A percentile compares a stretch with the other conserved stretches of the same genome.
phyloP scores from a whole-genome alignment of 164 flowering plant species.

The Echeveria elegans region DNA sequence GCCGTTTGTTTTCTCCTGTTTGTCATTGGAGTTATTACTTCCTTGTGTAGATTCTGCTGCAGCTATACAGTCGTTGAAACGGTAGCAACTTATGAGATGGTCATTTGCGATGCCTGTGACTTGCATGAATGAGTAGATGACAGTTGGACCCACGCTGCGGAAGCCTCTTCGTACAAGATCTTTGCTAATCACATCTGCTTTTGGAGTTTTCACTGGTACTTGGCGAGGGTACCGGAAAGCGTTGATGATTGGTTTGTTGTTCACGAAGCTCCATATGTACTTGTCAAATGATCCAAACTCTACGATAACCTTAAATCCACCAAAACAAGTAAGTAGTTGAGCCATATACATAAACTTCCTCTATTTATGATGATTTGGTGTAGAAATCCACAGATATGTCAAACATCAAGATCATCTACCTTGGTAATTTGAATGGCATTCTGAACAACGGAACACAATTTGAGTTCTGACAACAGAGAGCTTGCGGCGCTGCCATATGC shows the following conservation, averaged over 20 bases:
- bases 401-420: slow-evolving; percentile 16
- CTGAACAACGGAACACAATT: slow-evolving; percentile 29
- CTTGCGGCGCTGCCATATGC: slow-evolving; percentile 29
- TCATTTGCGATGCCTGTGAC: slow-evolving; percentile 38
- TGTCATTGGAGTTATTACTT: slow-evolving; percentile 9
- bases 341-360: not conserved
- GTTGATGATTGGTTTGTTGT: slow-evolving; percentile 33
- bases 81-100: slow-evolving; percentile 38
- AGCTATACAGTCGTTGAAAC: slow-evolving; percentile 28
- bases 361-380: not conserved
- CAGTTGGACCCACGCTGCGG: slow-evolving; percentile 36
- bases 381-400: not conserved
- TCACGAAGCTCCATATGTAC: slow-evolving; percentile 18
- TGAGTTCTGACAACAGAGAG: slow-evolving; percentile 30
- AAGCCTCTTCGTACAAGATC: slow-evolving; percentile 39
- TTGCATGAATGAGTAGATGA: slow-evolving; percentile 42
- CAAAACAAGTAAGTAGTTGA: not conserved
- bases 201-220: slow-evolving; percentile 13
- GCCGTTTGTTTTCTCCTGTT: slow-evolving; percentile 14
- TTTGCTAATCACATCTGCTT: slow-evolving; percentile 37
- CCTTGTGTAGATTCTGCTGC: slow-evolving; percentile 24
- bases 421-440: slow-evolving; percentile 33
- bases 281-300: not conserved
- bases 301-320: not conserved
- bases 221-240: slow-evolving; percentile 33